Conservation (phyloP, 441 rosid species). For the Bocquillonia castaneifolia region DNA sequence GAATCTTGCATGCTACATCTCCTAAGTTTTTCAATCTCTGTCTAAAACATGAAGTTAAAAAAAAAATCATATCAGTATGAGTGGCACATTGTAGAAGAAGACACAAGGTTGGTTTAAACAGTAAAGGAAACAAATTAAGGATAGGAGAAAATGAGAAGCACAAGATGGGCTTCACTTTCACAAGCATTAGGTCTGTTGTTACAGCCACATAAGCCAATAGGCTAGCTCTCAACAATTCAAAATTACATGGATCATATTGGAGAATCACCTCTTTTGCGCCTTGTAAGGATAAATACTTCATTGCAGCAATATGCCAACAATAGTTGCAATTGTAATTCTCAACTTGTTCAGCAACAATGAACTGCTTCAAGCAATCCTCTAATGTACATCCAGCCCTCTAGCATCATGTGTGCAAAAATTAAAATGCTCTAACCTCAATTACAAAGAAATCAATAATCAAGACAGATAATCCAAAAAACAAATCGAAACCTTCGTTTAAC, state of each 20-base stretch:
- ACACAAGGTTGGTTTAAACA: neutral
- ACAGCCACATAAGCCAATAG: neutral
- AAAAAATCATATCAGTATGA: slow-evolving; percentile 9
- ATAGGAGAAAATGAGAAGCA: neutral
- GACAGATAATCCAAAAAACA: slow-evolving; percentile 18
- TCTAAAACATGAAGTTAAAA: slow-evolving; percentile 28
- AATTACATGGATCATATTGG: neutral
- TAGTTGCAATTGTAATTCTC: slow-evolving; percentile 63
- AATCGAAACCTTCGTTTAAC: slow-evolving; percentile 45
- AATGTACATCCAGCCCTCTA: slow-evolving; percentile 60
- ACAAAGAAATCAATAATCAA: neutral
- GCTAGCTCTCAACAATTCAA: neutral
- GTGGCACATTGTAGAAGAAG: neutral
- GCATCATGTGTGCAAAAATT: slow-evolving; percentile 18
- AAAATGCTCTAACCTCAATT: neutral
- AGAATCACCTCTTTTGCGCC: slow-evolving; percentile 50
- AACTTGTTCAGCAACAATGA: slow-evolving; percentile 50
- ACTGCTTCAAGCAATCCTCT: slow-evolving; percentile 69
- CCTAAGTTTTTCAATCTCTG: slow-evolving; percentile 49
- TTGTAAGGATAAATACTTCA: slow-evolving; percentile 41
- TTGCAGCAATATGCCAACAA: slow-evolving; percentile 84
- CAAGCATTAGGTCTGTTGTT: neutral
- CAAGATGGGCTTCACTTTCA: neutral
- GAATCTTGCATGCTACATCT: slow-evolving; percentile 47
- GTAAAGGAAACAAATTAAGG: too few relatives aligned